Conservation (phyloP, 78 protist species). For the Dictyostelium firmibasis region DNA sequence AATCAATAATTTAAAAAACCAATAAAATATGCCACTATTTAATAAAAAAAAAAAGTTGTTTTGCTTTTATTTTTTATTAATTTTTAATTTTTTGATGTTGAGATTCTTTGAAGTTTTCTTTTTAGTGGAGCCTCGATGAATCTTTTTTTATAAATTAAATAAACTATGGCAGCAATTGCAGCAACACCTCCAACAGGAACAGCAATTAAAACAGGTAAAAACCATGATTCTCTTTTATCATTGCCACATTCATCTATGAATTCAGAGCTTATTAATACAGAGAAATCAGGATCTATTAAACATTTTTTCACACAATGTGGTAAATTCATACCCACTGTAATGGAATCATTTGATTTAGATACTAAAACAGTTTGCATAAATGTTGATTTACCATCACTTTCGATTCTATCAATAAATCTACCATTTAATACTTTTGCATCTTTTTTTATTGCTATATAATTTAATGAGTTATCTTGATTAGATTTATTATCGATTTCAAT, state of each 20-base stretch:
- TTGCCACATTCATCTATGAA: neutral
- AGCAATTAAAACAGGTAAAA: conserved; percentile 19
- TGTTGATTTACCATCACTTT: neutral
- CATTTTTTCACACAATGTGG: neutral
- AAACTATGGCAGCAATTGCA: neutral
- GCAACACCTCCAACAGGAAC: neutral
- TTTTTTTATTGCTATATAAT: neutral
- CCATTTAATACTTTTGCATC: conserved; percentile 1
- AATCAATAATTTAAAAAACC: no score
- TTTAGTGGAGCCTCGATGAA: neutral
- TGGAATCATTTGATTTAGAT: neutral
- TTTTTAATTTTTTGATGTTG: no score
- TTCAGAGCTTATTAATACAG: neutral
- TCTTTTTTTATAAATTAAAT: neutral
- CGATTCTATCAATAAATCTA: neutral
- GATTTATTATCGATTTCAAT: neutral
- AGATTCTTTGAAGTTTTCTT: neutral
- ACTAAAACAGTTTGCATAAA: neutral
- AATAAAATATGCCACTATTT: no score
- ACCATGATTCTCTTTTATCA: neutral
- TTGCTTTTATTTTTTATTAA: no score
- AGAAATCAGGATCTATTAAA: neutral
- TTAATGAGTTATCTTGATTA: neutral
- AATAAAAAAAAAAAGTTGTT: no score
- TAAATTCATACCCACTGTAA: neutral